A percentile compares a stretch with the other conserved stretches of the same genome.
Evolutionary conservation across 495 filamentous ascomycete genomes (phyloP).

Genomic region (Xylaria castorea): DNA sequence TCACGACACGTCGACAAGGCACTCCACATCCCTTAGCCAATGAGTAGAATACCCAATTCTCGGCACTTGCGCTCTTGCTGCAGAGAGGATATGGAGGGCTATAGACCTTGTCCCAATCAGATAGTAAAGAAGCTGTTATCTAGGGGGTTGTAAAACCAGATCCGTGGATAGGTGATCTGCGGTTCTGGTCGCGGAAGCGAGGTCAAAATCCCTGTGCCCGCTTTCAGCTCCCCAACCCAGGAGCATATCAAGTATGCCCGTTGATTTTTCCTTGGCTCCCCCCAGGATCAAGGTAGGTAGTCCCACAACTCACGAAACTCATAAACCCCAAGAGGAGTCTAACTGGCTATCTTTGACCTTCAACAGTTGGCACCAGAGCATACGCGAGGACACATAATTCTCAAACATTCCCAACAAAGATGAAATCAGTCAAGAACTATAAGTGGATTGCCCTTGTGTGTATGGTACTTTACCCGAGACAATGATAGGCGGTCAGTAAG

Average conservation of each 20-base stretch:
- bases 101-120: not conserved
- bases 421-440: not conserved
- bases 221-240: constrained; percentile 19
- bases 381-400: not conserved
- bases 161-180: constrained; percentile 19
- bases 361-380: constrained; percentile 6
- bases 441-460: not conserved
- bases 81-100: constrained; percentile 10
- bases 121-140: not conserved
- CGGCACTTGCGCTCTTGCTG: not conserved
- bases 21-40: constrained; percentile 8
- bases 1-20: constrained; percentile 14
- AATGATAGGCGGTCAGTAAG: not conserved
- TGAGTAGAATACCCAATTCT: not conserved
- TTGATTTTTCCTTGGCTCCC: not conserved
- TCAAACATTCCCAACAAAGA: not conserved
- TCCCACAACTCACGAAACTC: constrained; percentile 5
- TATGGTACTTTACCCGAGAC: constrained; percentile 14
- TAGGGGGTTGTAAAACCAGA: constrained; percentile 7
- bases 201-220: constrained; percentile 5
- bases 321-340: not conserved
- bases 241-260: not conserved
- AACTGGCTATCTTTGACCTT: constrained; percentile 8
- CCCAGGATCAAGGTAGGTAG: not conserved
- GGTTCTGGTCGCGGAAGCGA: constrained; percentile 3